Conservation (phyloP, 2,329 filamentous ascomycete genomes). For the Waltergamsia citrina region DNA sequence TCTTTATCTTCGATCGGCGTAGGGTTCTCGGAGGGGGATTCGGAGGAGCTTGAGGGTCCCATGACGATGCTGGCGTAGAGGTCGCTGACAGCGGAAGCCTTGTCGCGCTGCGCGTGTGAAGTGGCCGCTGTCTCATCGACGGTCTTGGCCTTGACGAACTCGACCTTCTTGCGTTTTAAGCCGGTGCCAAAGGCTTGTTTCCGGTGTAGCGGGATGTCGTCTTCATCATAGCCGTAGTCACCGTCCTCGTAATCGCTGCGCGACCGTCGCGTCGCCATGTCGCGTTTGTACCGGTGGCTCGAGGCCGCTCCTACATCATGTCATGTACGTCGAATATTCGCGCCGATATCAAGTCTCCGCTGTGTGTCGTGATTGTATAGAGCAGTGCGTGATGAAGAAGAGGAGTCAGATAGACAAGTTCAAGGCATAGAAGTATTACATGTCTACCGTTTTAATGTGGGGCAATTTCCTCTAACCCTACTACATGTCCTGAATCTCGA, state of each 20-base stretch:
- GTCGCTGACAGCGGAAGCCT: constrained; percentile 35
- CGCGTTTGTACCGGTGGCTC: no score
- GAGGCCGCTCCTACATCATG: no score
- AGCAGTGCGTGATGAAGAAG: no score
- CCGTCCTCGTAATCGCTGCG: constrained; percentile 12
- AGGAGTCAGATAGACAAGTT: no score
- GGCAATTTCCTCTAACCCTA: no score
- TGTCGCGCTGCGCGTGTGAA: constrained; percentile 13
- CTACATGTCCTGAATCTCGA: no score
- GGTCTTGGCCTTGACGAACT: constrained; percentile 46
- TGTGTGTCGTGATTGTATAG: no score
- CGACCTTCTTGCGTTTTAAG: constrained; percentile 41
- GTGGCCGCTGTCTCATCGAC: constrained; percentile 17
- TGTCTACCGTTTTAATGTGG: no score
- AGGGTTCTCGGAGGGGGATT: constrained; percentile 8
- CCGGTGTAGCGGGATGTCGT: constrained; percentile 42
- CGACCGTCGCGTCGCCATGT: constrained; percentile 15
- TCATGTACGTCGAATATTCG: no score
- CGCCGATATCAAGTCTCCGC: no score
- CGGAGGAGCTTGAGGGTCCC: constrained; percentile 10
- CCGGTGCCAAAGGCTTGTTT: constrained; percentile 46
- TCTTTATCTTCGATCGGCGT: constrained; percentile 3
- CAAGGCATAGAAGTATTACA: no score
- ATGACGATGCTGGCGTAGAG: constrained; percentile 60
- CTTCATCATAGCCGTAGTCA: constrained; percentile 14